A percentile compares a stretch with the other conserved stretches of the same genome.
phyloP scores from a whole-genome alignment of 1,284 basidiomycete genomes.

The Pseudozyma hubeiensis region DNA sequence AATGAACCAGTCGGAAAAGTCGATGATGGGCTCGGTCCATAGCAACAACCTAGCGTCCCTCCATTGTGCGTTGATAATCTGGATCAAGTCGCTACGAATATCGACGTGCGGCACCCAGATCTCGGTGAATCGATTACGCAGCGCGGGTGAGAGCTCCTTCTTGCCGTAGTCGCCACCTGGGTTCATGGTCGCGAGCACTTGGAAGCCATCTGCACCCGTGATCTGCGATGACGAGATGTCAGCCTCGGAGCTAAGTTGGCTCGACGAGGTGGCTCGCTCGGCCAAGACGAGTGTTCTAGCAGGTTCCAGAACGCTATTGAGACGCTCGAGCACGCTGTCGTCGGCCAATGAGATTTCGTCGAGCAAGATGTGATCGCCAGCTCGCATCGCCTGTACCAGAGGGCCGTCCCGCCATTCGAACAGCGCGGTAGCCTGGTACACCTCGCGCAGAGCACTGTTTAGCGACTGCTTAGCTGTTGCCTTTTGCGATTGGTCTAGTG shows the following conservation, averaged over 20 bases:
- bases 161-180: slow-evolving; percentile 99
- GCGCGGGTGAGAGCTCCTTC: slow-evolving; percentile 95
- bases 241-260: slow-evolving; percentile 69
- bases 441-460: slow-evolving; percentile 72
- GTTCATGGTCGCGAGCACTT: slow-evolving; percentile 98
- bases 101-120: slow-evolving; percentile 96
- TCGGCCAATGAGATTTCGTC: slow-evolving; percentile 99
- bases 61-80: slow-evolving; percentile 85
- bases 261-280: slow-evolving; percentile 79
- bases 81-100: slow-evolving; percentile 78
- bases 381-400: slow-evolving; percentile 88
- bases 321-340: slow-evolving; percentile 95
- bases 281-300: slow-evolving; percentile 89
- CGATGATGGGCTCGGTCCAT: slow-evolving; percentile 79
- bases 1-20: slow-evolving; percentile 86
- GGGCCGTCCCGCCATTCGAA: slow-evolving; percentile 98
- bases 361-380: slow-evolving; percentile 86
- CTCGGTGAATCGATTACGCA: slow-evolving; percentile 98
- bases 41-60: slow-evolving; percentile 72
- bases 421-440: slow-evolving; percentile 75
- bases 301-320: slow-evolving; percentile 96
- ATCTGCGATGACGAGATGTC: slow-evolving; percentile 52
- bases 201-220: slow-evolving; percentile 73
- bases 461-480: slow-evolving; percentile 12
- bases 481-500: slow-evolving; percentile 12